Base-by-base conservation (phyloP, 306 rosid genomes). In the Canavalia gladiata region DNA sequence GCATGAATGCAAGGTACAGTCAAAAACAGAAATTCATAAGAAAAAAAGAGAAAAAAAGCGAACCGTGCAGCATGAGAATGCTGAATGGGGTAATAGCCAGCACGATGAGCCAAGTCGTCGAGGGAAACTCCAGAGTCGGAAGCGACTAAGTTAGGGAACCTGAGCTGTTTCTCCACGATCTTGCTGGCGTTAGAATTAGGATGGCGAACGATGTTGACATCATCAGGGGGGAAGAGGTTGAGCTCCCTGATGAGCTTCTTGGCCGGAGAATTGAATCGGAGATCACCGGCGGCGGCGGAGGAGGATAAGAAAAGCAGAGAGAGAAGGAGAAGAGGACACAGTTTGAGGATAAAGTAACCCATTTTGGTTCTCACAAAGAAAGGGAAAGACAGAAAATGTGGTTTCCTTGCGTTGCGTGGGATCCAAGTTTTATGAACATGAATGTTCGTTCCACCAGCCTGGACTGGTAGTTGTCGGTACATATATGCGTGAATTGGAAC, bases 51-150 rank as follows among this genome's bases (percentile, higher is more conserved):
- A 29, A 6, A 9, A 10, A 54, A 13, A 69, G 0, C 50, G 7
- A 55, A 92, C 99, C 77, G 90, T 0, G 99, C 99, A 31, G 89
- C 97, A 67, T 84, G 88, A 73, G 99, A 93, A 77, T 95, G 98
- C 76, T 87, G 90, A 57, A 95, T 89, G 35, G 90, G 79, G 85
- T 86, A 91, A 83, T 95, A 95, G 4, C 99, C 99, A 80, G 99
- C 99, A 31, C 90, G 95, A 64, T 95, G 99, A 70, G 94, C 90
- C 75, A 95, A 89, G 31, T 95, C 97, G 29, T 93, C 94, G 57
- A 89, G 74, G 31, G 93, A 67, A 56, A 70, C 78, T 5, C 74
- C 94, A 13, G 94, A 88, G 18, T 82, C 89, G 8, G 94, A 84
- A 31, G 47, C 84, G 6, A 75, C 55, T 18, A 92, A 55, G 80